Conservation (phyloP, 2,329 filamentous ascomycete genomes). For the Cladosporium sp. region DNA sequence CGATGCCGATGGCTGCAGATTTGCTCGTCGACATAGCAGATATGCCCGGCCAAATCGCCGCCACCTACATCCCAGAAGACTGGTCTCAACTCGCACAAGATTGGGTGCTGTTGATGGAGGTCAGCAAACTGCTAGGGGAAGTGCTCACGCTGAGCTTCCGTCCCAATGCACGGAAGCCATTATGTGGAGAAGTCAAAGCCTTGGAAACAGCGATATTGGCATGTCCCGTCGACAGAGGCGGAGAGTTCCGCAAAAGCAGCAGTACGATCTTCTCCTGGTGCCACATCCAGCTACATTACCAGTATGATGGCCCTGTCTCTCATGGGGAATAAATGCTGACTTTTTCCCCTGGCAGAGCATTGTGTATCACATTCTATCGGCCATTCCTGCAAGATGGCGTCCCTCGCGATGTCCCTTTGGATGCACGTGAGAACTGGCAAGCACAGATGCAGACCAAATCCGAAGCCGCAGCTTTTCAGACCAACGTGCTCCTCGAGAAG, state of each 20-base stretch:
- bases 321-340: background rate
- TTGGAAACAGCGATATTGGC: constrained; percentile 5
- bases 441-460: constrained; percentile 14
- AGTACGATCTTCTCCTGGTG: constrained; percentile 5
- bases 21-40: constrained; percentile 19
- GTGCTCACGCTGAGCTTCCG: constrained; percentile 16
- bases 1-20: constrained; percentile 19
- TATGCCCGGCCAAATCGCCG: constrained; percentile 12
- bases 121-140: constrained; percentile 19
- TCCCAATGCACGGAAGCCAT: constrained; percentile 12
- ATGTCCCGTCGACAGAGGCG: constrained; percentile 3
- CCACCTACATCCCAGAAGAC: constrained; percentile 19
- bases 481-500: constrained; percentile 18
- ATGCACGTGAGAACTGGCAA: background rate
- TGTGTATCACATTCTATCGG: constrained; percentile 13
- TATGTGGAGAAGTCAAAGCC: background rate
- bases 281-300: constrained; percentile 10
- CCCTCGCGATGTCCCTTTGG: background rate
- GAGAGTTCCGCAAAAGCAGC: constrained; percentile 2
- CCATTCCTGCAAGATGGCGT: constrained; percentile 7
- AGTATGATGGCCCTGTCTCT: background rate
- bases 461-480: constrained; percentile 18
- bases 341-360: background rate
- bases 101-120: constrained; percentile 20
- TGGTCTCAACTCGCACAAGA: constrained; percentile 18